Percentiles rank a stretch among this genome's conserved stretches.
Evolutionary conservation across 352 stramenopile species (phyloP).

Genomic region (Pythium sp.): DNA sequence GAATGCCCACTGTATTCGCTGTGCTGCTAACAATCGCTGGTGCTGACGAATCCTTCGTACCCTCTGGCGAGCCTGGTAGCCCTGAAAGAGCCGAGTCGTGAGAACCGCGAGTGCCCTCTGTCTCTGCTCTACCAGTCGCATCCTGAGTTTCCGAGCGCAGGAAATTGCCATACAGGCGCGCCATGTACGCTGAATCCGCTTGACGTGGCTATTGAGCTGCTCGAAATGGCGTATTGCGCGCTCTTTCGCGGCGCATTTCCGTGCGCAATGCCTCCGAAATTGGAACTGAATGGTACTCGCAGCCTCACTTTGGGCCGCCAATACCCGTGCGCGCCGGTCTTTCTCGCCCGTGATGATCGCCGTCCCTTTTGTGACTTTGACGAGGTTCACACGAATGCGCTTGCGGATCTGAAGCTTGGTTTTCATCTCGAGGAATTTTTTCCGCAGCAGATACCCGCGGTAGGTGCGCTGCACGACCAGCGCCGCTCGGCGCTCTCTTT

Average conservation of each 20-base stretch:
- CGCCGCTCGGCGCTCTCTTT: slow-evolving; percentile 38
- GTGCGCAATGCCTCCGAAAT: slow-evolving; percentile 33
- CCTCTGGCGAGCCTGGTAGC: slow-evolving; percentile 43
- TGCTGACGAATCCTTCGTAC: slow-evolving; percentile 35
- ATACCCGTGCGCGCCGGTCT: slow-evolving; percentile 32
- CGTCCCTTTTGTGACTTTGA: slow-evolving; percentile 61
- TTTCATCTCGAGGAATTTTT: slow-evolving; percentile 41
- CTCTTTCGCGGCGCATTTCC: slow-evolving; percentile 30
- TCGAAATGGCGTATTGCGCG: slow-evolving; percentile 26
- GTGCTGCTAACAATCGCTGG: slow-evolving; percentile 27
- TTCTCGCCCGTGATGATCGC: slow-evolving; percentile 63
- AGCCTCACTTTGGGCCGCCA: slow-evolving; percentile 23
- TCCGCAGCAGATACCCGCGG: slow-evolving; percentile 47
- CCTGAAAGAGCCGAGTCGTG: slow-evolving; percentile 34
- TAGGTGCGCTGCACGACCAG: slow-evolving; percentile 54
- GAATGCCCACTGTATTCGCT: slow-evolving; percentile 39
- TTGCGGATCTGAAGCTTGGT: slow-evolving; percentile 62
- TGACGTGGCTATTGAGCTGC: slow-evolving; percentile 13
- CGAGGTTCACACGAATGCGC: slow-evolving; percentile 51
- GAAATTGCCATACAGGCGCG: slow-evolving; percentile 25
- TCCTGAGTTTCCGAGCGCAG: slow-evolving; percentile 24
- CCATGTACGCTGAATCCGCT: slow-evolving; percentile 39
- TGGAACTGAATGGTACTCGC: slow-evolving; percentile 32
- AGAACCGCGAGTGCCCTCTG: slow-evolving; percentile 26
- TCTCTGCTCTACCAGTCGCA: slow-evolving; percentile 24